phyloP scores from a whole-genome alignment of 768 basidiomycete genomes.

The Lentinula sp. region DNA sequence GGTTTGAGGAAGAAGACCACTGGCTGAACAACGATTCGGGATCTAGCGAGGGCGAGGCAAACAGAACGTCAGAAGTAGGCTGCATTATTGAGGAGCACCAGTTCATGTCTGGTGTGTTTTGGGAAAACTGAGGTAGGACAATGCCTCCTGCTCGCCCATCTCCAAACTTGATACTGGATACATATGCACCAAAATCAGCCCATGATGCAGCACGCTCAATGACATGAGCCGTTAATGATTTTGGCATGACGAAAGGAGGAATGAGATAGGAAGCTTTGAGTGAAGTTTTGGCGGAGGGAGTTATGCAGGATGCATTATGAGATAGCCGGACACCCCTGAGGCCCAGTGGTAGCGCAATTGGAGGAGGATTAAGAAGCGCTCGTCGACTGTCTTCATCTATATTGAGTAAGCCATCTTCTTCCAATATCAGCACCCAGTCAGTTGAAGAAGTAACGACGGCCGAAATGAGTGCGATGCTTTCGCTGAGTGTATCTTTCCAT shows the following conservation, averaged over 20 bases:
- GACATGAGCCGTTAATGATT: conserved; percentile 17
- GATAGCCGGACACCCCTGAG: conserved; percentile 26
- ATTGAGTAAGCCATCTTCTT: conserved; percentile 34
- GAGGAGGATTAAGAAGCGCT: conserved; percentile 36
- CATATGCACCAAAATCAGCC: conserved; percentile 13
- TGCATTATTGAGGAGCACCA: neutral
- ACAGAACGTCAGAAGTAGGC: conserved; percentile 10
- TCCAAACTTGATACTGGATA: conserved; percentile 16
- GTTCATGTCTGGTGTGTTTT: conserved; percentile 3
- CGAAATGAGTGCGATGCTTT: conserved; percentile 18
- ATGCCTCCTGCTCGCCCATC: conserved; percentile 12
- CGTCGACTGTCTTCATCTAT: conserved; percentile 25
- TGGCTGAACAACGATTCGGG: conserved; percentile 4
- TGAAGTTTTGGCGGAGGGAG: conserved; percentile 20
- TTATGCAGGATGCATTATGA: conserved; percentile 22
- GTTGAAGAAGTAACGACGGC: conserved; percentile 33
- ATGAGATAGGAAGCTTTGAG: conserved; percentile 44
- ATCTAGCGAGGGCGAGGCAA: neutral
- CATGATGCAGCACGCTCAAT: conserved; percentile 16
- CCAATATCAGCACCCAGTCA: conserved; percentile 47
- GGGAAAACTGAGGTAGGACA: conserved; percentile 3
- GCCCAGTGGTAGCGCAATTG: conserved; percentile 31
- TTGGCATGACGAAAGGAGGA: conserved; percentile 55
- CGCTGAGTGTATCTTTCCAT: neutral
- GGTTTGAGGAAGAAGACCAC: conserved; percentile 8